Evolutionary conservation across 2,329 filamentous ascomycete genomes (phyloP), one percentile per base, ranked within the genome.

Genomic region (Nothomitra cinnamomea): DNA sequence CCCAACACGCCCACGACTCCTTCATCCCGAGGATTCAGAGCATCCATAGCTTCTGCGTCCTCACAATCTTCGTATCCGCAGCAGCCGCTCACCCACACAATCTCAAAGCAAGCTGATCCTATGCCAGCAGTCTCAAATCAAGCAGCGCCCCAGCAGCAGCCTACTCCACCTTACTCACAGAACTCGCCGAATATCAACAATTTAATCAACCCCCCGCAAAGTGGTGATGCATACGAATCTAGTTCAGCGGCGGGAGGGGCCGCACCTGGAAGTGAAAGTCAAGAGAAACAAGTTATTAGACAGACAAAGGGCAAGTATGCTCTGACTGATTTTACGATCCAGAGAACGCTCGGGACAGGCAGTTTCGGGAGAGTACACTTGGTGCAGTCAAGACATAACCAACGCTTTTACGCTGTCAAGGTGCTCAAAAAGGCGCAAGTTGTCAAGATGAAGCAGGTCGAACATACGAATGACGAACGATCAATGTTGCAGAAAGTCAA

Each of bases 401-500:
- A 94, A 70, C 83, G 92, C 57, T 98, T 89, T 74, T 98, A 98
- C 70, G 92, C 92, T 47, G 83, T 98, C 70, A 98, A 98, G 72
- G 92, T 98, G 59, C 72, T 98, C 69, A 98, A 98, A 69, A 98
- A 98, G 77, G 83, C 83, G 50, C 92, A 98, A 71, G 90, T 98
- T 53, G 88, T 98, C 68, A 95, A 95, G 74, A 96, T 98, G 92
- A 98, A 98, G 78, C 92, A 98, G 70, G 88, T 98, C 56, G 92
- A 98, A 70, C 92, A 98, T 71, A 98, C 92, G 60, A 98, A 98
- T 65, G 92, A 98, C 69, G 92, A 98, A 73, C 79, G 92, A 60
- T 81, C 79, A 62, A 98, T 98, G 92, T 72, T 98, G 63, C 86
- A 87, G 66, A 85, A 94, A 67, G 92, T 96, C 67, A 94, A 95